Base-by-base conservation (phyloP, 257 asterid genomes). In the Solanum pinnatisectum region DNA sequence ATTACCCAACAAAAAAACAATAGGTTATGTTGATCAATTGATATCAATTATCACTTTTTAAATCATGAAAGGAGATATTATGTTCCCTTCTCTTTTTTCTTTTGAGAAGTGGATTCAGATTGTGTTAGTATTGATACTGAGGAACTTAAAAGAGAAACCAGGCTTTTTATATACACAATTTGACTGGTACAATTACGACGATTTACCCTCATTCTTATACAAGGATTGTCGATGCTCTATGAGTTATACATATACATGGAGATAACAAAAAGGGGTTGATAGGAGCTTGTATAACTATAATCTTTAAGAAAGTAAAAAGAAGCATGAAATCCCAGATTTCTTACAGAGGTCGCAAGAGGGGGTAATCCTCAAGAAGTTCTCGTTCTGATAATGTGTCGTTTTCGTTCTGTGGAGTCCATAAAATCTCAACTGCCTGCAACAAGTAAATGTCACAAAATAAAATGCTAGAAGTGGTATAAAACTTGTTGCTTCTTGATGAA, bases 381-480 rank as follows among this genome's bases (percentile, higher is more conserved):
- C 95, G 95, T 90, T 96, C 99, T 5, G 99, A 94, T 71, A 96
- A 89, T 3, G 95, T 88, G 89, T 95, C 99, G 9, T 92, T 94
- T 91, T 96, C 98, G 36, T 93, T 94, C 87, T 96, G 99, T 27
- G 99, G 99, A 10, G 99, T 96, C 99, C 99, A 96, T 37, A 96
- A 90, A 88, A 96, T 96, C 94, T 96, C 98, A 23, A 96, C 98
- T 5, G 98, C 99, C 98, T 96, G 95, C 86, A 91, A 16, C 32
- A 25, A 68, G 33, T 86, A 32, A 86, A 27, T 35, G 56, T 44
- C 20, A 44, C 46, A 59, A 65, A 71, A 81, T 90, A 52, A 88
- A 82, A 74, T 76, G 46, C 30, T 10, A 63, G 32, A 76, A 86
- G 81, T 60, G 76, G 25, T 8, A 76, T 14, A 78, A 16, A 73